Evolutionary conservation across 306 rosid genomes (phyloP).

Genomic region (Pachyrhizus erosus): DNA sequence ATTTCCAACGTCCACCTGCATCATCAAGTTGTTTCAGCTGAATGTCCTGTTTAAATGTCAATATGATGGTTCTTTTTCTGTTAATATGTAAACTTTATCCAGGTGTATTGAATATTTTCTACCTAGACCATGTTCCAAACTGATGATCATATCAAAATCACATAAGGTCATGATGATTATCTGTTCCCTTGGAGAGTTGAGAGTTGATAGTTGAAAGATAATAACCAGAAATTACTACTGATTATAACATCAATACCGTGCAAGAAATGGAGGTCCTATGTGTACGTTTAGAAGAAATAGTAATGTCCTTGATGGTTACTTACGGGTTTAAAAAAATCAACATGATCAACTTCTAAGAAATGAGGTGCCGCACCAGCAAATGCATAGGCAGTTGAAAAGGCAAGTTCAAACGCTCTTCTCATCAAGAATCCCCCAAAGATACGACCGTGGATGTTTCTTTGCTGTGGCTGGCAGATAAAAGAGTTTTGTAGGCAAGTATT

Average conservation of each 20-base stretch:
- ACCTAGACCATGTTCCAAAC: not conserved
- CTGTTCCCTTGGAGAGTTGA: not conserved
- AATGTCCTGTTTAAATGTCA: conserved; percentile 4
- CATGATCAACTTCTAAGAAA: conserved; percentile 89
- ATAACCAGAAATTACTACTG: not conserved
- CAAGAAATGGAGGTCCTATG: conserved; percentile 26
- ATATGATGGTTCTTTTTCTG: conserved; percentile 10
- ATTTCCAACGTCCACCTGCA: conserved; percentile 92
- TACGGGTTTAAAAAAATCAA: conserved; percentile 89
- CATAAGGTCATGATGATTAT: conserved; percentile 17
- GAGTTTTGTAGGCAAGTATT: conserved; percentile 80
- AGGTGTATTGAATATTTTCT: not conserved
- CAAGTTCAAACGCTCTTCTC: conserved; percentile 91
- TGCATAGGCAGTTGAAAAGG: conserved; percentile 80
- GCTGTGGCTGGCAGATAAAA: conserved; percentile 92
- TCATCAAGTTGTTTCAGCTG: conserved; percentile 36
- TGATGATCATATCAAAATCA: not conserved
- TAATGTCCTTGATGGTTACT: conserved; percentile 44
- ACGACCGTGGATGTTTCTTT: conserved; percentile 86
- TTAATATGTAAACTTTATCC: not conserved
- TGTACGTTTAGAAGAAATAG: not conserved
- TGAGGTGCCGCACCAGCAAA: conserved; percentile 87
- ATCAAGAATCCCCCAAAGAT: conserved; percentile 90
- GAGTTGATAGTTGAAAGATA: conserved; percentile 29
- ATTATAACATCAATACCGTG: not conserved